Conservation (phyloP, 805 yeast genomes). For the Candida maris region DNA sequence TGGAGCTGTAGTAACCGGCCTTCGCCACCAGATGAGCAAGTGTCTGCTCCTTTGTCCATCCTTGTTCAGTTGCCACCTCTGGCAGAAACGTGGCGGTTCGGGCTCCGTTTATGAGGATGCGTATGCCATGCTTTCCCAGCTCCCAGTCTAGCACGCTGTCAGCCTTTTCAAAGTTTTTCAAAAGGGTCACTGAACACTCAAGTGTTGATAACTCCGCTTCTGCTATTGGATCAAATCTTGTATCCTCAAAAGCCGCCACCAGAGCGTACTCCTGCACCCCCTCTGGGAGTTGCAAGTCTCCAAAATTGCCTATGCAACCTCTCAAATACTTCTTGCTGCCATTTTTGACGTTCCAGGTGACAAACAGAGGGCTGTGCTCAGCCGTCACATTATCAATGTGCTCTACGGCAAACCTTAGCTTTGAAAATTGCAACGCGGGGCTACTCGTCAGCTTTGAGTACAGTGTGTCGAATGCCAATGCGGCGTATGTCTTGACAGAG, state of each 20-base stretch:
- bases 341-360: constrained; percentile 69
- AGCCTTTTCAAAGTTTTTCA: constrained; percentile 54
- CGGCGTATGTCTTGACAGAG: constrained; percentile 33
- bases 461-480: constrained; percentile 39
- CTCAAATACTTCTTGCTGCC: constrained; percentile 44
- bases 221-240: constrained; percentile 67
- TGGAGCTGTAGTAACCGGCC: constrained; percentile 46
- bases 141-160: constrained; percentile 66
- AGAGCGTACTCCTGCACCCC: constrained; percentile 66
- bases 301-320: constrained; percentile 94
- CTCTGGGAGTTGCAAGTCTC: constrained; percentile 43
- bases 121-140: constrained; percentile 79
- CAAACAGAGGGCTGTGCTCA: constrained; percentile 61
- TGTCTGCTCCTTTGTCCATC: constrained; percentile 74
- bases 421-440: constrained; percentile 10
- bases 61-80: constrained; percentile 83
- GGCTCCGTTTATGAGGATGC: constrained; percentile 46
- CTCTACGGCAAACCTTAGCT: constrained; percentile 12
- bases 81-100: constrained; percentile 83
- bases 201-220: constrained; percentile 50
- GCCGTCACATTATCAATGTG: constrained; percentile 4
- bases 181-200: constrained; percentile 59
- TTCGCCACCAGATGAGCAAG: constrained; percentile 66
- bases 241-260: constrained; percentile 72
- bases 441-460: constrained; percentile 25